Evolutionary conservation across 2,329 filamentous ascomycete genomes (phyloP), one percentile per base, ranked within the genome.

Genomic region (Botrytis paeoniae): DNA sequence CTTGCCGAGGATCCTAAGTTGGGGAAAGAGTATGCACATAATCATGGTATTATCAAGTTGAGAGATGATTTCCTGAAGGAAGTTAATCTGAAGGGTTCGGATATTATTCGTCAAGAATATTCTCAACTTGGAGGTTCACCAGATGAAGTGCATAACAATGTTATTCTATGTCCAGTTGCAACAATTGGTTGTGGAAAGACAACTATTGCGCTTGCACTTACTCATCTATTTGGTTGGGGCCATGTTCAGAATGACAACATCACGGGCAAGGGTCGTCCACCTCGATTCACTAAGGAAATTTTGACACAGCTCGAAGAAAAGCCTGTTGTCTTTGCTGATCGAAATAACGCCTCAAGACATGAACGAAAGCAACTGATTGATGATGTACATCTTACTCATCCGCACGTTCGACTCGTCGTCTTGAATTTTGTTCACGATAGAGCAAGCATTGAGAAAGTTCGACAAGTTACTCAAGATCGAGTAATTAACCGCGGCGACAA

Each of bases 231-330:
- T 77, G 89, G 87, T 71, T 98, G 95, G 93, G 95, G 94, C 25
- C 94, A 97, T 80, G 86, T 98, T 66, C 96, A 99, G 80, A 99
- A 99, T 81, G 96, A 99, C 84, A 97, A 99, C 80, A 96, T 99
- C 74, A 89, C 90, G 70, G 93, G 91, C 75, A 92, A 92, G 81
- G 88, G 87, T 72, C 92, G 95, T 51, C 92, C 94, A 4, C 89
- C 91, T 75, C 88, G 89, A 71, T 98, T 99, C 81, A 92, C 92
- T 0, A 87, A 89, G 69, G 89, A 89, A 51, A 86, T 97, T 57
- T 86, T 91, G 69, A 87, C 90, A 37, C 82, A 89, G 71, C 86
- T 98, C 45, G 84, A 88, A 35, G 84, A 87, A 0, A 85, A 90
- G 63, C 87, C 90, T 0, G 95, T 91, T 1, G 94, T 97, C 71